Base-by-base conservation (phyloP, 2,329 filamentous ascomycete genomes). In the Aspergillus caelatus region DNA sequence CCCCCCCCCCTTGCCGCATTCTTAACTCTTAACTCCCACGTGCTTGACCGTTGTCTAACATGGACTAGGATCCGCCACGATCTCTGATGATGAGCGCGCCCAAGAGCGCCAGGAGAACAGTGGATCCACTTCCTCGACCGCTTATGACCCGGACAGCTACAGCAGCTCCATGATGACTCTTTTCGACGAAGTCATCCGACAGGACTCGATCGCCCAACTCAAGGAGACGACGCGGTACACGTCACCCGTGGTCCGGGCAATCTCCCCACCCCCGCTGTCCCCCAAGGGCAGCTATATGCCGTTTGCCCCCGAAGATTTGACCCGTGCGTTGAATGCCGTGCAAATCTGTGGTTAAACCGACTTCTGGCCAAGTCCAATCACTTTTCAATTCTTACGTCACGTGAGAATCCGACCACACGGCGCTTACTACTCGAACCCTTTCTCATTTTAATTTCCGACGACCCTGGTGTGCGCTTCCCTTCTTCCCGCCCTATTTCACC, bases 291-390 rank as follows among this genome's bases (percentile, higher is more conserved):
- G 68, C 50, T 67, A 68, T 10, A 66, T 73, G 55, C 74, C 76
- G 4, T 77, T 79, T 57, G 63, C 72, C 19, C 74, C 77, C 10
- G 73, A 78, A 8, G 74, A 78, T 65, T 68, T 79, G 67, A 67
- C 71, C 32, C 73, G 74, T 60, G 77, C 77, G 63, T 72, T 79
- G 73, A 73, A 71, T 68, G 74, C 76, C 58, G 72, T 78, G 57
- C 74, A 74, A 63, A 70, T 78, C 60, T 75, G 71, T 67, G 59
- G 57, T 10, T 68, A 69, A 48, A 55, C 26, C 59, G 50, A 59
- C 64, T 58, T 67, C 59, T 61, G 50, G 60, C 58, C 59, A 59
- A 62, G 58, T 61, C 48, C 14, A n/a, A 9, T 53, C 54, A 57
- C 41, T 56, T 46, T 34, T 46, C 55, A 28, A 64, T 53, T 54